Evolutionary conservation across 176 grass and related monocot species (phyloP), one percentile per base, ranked within the genome.

Genomic region (Poa annua): DNA sequence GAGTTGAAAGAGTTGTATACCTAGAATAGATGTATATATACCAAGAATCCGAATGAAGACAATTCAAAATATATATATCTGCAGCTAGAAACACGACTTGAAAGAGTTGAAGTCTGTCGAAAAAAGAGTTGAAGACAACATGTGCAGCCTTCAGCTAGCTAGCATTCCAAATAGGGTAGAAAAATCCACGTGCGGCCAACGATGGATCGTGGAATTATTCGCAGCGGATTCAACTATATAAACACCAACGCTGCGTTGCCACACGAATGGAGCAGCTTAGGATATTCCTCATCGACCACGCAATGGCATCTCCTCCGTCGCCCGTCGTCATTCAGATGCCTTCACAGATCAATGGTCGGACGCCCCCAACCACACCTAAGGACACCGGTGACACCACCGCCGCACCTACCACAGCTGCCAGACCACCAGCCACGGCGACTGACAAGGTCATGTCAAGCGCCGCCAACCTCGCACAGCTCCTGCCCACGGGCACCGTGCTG

Each of bases 401-500:
- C 8, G 4, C 35, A 11, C 19, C 26, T 5, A 0, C 71, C 5
- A 1, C n/a, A 3, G 34, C 34, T 4, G 9, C 33, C 6, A 7
- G 13, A 11, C 22, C 82, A 2, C 14, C 77, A 2, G 20, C 71
- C 4, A n/a, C 53, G 13, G 25, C 5, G 21, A 34, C 73, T 3
- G 80, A 90, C 55, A 90, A 86, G 84, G 85, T 85, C 13, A 77
- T 90, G 84, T 4, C 67, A 2, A 50, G 45, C 63, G 57, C 66
- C 2, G 48, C 88, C 0, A 90, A 90, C 75, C 88, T 90, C 8
- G 75, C 79, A 11, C 79, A 87, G 71, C 85, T 87, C 7, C 45
- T 74, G 39, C 71, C 78, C n/a, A 83, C 78, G 52, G 93, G 94
- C 11, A 93, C 92, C 45, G 72, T 66, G 51, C 86, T 93, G 34